Base-by-base conservation (phyloP, 2,329 filamentous ascomycete species). In the Aspergillus eucalypticola region DNA sequence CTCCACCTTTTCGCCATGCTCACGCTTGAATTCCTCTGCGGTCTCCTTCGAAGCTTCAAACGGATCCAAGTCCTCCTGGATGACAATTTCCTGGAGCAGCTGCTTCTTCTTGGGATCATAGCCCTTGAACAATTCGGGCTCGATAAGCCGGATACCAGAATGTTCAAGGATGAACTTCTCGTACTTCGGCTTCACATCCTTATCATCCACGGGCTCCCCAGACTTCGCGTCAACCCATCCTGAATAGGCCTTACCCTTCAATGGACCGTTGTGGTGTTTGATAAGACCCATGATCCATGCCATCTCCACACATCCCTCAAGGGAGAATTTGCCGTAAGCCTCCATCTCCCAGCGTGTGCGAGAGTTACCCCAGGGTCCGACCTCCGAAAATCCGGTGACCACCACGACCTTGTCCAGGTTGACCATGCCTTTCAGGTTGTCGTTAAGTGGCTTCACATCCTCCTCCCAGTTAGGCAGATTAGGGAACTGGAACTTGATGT, bases 231-330 rank as follows among this genome's bases (percentile, higher is more conserved):
- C 95, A 60, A 99, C 95, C 93, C 82, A 99, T 69, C 95, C 95
- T 67, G 94, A 92, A 81, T 99, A 98, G 66, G 90, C 90, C 81
- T 96, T 90, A 75, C 95, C 95, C 83, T 99, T 99, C 76, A 99
- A 87, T 32, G 89, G 88, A 17, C 95, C 95, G 69, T 98, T 98
- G 83, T 96, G 91, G 78, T 99, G 96, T 84, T 94, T 97, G 82
- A 99, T 98, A 61, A 98, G 87, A 73, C 95, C 95, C 94, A 98
- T 99, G 78, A 99, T 92, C 95, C 95, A 99, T 32, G 95, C 93
- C 95, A 99, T 99, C 79, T 99, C 95, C 62, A 99, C 90, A 72
- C 95, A 98, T 29, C 95, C 95, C 78, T 99, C 96, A 13, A 99
- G 86, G 8, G 95, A 98, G 82, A 99, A 99, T 73, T 96, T 86